These are phyloP conservation scores for Citrullus colocynthis DNA, from an alignment of 306 rosid genomes.

Conservation along the genomic window DNA sequence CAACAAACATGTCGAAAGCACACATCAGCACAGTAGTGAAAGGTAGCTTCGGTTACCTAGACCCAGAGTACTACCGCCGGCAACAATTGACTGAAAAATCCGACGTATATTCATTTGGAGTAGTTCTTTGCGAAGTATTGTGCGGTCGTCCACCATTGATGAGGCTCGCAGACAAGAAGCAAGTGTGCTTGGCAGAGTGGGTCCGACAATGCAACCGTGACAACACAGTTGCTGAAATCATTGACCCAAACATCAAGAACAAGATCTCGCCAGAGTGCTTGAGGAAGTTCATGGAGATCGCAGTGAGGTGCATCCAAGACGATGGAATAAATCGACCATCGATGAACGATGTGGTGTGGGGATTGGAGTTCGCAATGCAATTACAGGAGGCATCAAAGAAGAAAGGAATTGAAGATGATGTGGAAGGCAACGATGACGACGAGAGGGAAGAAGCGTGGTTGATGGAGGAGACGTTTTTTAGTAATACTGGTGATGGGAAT, in stretches of 20 bases:
- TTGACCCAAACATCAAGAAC: not conserved
- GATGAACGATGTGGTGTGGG: conserved; percentile 29
- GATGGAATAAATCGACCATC: conserved; percentile 29
- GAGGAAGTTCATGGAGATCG: not conserved
- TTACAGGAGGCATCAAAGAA: conserved; percentile 8
- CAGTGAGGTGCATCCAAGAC: conserved; percentile 28
- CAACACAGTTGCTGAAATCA: not conserved
- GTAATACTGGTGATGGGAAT: not conserved
- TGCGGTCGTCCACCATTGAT: conserved; percentile 26
- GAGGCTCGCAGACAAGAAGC: conserved; percentile 3
- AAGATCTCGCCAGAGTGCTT: not conserved
- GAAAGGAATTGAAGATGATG: not conserved
- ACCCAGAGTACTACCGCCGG: conserved; percentile 18
- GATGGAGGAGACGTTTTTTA: not conserved
- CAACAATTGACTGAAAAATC: conserved; percentile 28
- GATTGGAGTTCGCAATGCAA: not conserved
- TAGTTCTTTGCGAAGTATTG: conserved; percentile 36
- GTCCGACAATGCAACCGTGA: conserved; percentile 13
- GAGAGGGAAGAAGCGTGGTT: not conserved
- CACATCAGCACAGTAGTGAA: conserved; percentile 21
- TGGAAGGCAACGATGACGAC: not conserved
- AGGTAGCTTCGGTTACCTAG: conserved; percentile 18
- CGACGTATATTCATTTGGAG: conserved; percentile 51
- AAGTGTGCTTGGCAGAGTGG: conserved; percentile 27
- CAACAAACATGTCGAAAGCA: conserved; percentile 1